Percentiles rank a stretch among this genome's conserved stretches.
Conservation (phyloP, 345 rosid genomes). For the Gossypium herbaceum region DNA sequence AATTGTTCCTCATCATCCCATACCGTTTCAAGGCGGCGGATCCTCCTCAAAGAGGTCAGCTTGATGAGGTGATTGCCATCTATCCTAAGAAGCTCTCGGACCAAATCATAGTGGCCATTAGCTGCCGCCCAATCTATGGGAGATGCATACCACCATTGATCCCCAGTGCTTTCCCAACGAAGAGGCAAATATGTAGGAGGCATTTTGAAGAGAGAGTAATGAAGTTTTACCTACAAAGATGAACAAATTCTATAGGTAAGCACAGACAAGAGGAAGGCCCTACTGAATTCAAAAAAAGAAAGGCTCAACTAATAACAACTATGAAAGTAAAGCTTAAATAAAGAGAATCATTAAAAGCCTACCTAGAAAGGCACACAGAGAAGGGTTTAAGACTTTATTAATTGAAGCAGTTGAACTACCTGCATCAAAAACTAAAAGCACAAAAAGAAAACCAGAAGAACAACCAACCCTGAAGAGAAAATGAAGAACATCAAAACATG, state of each 20-base stretch:
- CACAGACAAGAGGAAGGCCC: background rate
- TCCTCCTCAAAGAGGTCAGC: conserved; percentile 87
- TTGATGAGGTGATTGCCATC: conserved; percentile 84
- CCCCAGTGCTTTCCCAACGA: conserved; percentile 95
- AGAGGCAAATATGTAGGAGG: conserved; percentile 76
- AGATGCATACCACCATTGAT: conserved; percentile 98
- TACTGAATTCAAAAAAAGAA: background rate
- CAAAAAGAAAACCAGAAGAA: conserved; percentile 6
- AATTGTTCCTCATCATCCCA: conserved; percentile 82
- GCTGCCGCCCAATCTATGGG: conserved; percentile 96
- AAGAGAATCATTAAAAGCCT: background rate
- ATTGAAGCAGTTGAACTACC: conserved; percentile 32
- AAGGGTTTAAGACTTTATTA: background rate
- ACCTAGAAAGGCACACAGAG: background rate
- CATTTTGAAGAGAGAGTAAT: conserved; percentile 26
- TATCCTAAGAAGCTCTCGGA: conserved; percentile 74
- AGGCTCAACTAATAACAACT: conserved; percentile 7
- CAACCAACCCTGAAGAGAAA: conserved; percentile 11
- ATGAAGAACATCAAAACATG: conserved; percentile 23
- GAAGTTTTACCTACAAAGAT: background rate
- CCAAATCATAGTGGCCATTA: conserved; percentile 82
- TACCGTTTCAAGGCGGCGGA: conserved; percentile 88
- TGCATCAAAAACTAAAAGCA: conserved; percentile 16
- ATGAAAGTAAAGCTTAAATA: conserved; percentile 10
- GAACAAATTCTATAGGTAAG: background rate